A percentile compares a stretch with the other conserved stretches of the same genome.
Conservation (phyloP, 2,329 filamentous ascomycete species). For the Botrytis cinerea region DNA sequence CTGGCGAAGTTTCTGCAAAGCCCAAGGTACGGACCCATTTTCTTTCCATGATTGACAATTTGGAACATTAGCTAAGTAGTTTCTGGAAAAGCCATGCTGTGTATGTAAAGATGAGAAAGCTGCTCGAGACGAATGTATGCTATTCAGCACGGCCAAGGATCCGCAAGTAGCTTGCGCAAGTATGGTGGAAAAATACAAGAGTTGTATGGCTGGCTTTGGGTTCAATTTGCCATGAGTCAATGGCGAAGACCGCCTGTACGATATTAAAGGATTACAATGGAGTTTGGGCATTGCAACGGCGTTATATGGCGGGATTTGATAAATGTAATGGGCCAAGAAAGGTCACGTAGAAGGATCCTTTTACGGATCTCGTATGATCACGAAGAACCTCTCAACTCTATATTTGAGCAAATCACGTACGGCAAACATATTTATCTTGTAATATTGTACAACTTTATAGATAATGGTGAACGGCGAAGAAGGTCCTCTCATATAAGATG, state of each 20-base stretch:
- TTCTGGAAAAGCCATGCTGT: slow-evolving; percentile 75
- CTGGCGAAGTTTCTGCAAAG: slow-evolving; percentile 32
- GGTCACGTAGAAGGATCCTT: slow-evolving; percentile 9
- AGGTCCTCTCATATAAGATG: not conserved
- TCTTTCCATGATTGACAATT: not conserved
- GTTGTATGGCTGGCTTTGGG: slow-evolving; percentile 90
- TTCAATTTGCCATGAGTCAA: slow-evolving; percentile 59
- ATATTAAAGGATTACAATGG: slow-evolving; percentile 24
- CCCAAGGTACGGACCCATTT: slow-evolving; percentile 34
- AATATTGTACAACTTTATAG: slow-evolving; percentile 18
- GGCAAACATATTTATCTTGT: not conserved
- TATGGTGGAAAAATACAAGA: slow-evolving; percentile 81
- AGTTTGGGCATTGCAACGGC: slow-evolving; percentile 37
- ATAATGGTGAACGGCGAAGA: not conserved
- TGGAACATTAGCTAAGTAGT: slow-evolving; percentile 14
- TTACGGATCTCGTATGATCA: slow-evolving; percentile 16
- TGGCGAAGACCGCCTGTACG: slow-evolving; percentile 1
- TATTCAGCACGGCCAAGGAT: slow-evolving; percentile 84
- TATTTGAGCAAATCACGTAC: slow-evolving; percentile 8
- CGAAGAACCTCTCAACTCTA: slow-evolving; percentile 35
- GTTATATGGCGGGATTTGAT: slow-evolving; percentile 6
- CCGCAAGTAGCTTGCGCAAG: slow-evolving; percentile 81
- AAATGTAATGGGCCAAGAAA: not conserved
- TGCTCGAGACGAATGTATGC: slow-evolving; percentile 95
- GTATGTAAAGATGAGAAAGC: slow-evolving; percentile 97